Percentiles rank a stretch among this genome's conserved stretches.
Conservation (phyloP, 2,329 filamentous ascomycete genomes). For the Aspergillus cejpii region DNA sequence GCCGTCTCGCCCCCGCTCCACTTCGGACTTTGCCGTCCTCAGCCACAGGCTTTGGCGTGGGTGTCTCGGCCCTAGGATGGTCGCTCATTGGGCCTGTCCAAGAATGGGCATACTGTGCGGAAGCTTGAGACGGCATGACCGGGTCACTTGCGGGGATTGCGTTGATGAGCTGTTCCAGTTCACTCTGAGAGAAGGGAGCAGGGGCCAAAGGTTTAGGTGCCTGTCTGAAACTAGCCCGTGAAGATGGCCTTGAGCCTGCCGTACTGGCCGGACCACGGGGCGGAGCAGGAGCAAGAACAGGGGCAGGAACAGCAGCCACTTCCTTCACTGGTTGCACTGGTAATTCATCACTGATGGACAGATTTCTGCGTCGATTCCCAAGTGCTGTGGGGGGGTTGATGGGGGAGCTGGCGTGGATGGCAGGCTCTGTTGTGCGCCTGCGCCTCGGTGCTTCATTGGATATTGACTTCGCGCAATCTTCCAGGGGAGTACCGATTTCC, state of each 20-base stretch:
- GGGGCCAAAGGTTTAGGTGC: conserved; percentile 36
- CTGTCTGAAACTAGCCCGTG: conserved; percentile 31
- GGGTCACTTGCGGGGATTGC: conserved; percentile 49
- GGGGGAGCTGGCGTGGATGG: conserved; percentile 25
- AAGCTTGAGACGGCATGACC: conserved; percentile 22
- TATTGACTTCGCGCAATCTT: conserved; percentile 16
- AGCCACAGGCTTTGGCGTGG: conserved; percentile 21
- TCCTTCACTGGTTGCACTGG: conserved; percentile 20
- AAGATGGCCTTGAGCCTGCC: conserved; percentile 33
- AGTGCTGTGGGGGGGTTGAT: conserved; percentile 17
- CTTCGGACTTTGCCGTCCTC: conserved; percentile 39
- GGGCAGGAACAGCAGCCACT: conserved; percentile 12
- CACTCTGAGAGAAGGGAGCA: conserved; percentile 32
- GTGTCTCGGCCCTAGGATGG: conserved; percentile 37
- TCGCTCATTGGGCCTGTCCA: conserved; percentile 43
- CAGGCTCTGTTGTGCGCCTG: conserved; percentile 20
- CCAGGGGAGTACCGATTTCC: conserved; percentile 34
- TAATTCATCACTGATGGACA: conserved; percentile 15
- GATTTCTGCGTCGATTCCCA: conserved; percentile 18
- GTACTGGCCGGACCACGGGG: conserved; percentile 25
- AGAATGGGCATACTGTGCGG: conserved; percentile 39
- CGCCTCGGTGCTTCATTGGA: conserved; percentile 16
- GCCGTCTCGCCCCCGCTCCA: conserved; percentile 56
- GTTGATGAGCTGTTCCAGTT: conserved; percentile 27
- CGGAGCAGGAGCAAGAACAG: conserved; percentile 16